These are phyloP conservation scores for Tulasnella sp. DNA, from an alignment of 768 basidiomycete genomes.

Conservation along the genomic window DNA sequence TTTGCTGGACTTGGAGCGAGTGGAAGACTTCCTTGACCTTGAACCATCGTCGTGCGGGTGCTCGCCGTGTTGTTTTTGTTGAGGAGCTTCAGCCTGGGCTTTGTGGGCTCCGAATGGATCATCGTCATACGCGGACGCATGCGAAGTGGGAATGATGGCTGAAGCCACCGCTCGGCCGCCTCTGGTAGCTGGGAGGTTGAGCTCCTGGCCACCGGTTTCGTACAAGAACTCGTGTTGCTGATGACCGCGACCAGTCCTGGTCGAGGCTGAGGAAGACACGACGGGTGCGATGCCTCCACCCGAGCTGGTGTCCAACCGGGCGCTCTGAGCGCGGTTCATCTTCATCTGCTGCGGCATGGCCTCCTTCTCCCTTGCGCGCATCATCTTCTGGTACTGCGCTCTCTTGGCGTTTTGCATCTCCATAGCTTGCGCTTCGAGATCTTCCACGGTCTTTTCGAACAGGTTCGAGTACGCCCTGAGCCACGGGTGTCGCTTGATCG, in stretches of 20 bases:
- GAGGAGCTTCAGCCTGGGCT: not conserved
- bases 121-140: conserved; percentile 51
- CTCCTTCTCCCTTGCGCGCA: conserved; percentile 49
- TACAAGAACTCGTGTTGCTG: conserved; percentile 71
- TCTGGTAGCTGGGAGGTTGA: conserved; percentile 46
- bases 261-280: conserved; percentile 31
- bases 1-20: conserved; percentile 37
- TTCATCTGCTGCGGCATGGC: conserved; percentile 33
- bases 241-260: conserved; percentile 39
- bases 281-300: not conserved
- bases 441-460: conserved; percentile 73
- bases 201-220: conserved; percentile 52
- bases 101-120: conserved; percentile 65
- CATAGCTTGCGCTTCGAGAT: conserved; percentile 78
- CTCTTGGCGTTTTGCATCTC: conserved; percentile 85
- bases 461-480: conserved; percentile 62
- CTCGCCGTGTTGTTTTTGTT: not conserved
- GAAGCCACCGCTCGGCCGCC: conserved; percentile 51
- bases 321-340: conserved; percentile 51
- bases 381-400: conserved; percentile 77
- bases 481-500: conserved; percentile 91
- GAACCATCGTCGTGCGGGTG: conserved; percentile 28
- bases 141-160: conserved; percentile 51
- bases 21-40: conserved; percentile 36
- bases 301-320: conserved; percentile 22